phyloP scores from a whole-genome alignment of 441 rosid genomes.

The Croton laevigatus region DNA sequence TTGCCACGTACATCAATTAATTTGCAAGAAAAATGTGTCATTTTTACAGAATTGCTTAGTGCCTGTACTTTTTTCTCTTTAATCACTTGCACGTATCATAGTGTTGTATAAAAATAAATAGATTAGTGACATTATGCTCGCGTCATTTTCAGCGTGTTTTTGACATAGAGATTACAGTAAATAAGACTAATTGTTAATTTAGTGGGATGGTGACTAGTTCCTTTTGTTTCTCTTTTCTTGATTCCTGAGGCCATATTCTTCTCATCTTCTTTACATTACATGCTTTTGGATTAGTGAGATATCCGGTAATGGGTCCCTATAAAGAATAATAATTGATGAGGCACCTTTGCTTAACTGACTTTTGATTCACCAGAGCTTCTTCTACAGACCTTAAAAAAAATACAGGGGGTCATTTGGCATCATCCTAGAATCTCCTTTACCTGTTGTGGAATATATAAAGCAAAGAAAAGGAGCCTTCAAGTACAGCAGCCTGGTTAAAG shows the following conservation, averaged over 20 bases:
- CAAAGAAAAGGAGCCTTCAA: conserved; percentile 37
- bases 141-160: conserved; percentile 32
- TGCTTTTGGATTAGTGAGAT: conserved; percentile 44
- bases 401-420: conserved; percentile 42
- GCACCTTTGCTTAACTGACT: conserved; percentile 59
- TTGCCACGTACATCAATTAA: conserved; percentile 5
- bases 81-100: conserved; percentile 3
- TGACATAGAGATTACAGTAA: conserved; percentile 14
- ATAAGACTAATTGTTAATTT: conserved; percentile 23
- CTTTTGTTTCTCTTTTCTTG: conserved; percentile 43
- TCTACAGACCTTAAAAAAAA: conserved; percentile 34
- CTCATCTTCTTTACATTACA: conserved; percentile 44
- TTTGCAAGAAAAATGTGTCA: conserved; percentile 5
- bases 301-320: conserved; percentile 49
- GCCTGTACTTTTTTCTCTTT: conserved; percentile 14
- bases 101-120: neutral
- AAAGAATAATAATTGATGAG: conserved; percentile 61
- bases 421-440: conserved; percentile 85
- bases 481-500: conserved; percentile 65
- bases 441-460: conserved; percentile 58
- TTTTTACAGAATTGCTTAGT: conserved; percentile 2
- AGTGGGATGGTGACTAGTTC: conserved; percentile 42
- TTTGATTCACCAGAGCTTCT: conserved; percentile 65
- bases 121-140: conserved; percentile 38
- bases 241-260: conserved; percentile 55